A percentile compares a stretch with the other conserved stretches of the same genome.
Conservation (phyloP, 257 asterid species). For the Nicotiana knightiana region DNA sequence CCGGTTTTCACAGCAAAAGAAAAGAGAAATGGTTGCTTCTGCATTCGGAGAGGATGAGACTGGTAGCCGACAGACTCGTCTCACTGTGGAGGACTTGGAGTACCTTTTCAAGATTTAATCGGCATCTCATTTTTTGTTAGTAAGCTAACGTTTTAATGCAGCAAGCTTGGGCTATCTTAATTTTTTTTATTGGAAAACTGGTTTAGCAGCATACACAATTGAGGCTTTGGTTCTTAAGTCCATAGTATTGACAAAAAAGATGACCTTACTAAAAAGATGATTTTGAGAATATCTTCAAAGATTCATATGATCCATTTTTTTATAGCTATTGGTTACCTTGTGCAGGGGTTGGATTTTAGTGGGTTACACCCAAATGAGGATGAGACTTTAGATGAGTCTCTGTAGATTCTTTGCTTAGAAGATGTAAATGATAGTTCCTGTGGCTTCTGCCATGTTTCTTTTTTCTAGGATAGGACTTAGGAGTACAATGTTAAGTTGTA, state of each 20-base stretch:
- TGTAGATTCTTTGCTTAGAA: conserved; percentile 13
- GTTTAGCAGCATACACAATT: not conserved
- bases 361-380: conserved; percentile 3
- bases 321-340: conserved; percentile 8
- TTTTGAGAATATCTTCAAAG: not conserved
- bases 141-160: conserved; percentile 1
- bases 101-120: conserved; percentile 52
- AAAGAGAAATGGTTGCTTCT: conserved; percentile 89
- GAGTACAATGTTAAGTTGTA: not conserved
- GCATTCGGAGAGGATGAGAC: conserved; percentile 93
- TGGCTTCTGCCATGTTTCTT: not conserved
- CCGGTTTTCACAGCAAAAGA: conserved; percentile 55
- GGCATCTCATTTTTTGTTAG: not conserved
- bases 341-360: conserved; percentile 10
- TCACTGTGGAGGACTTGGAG: conserved; percentile 79
- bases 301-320: conserved; percentile 8
- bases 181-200: not conserved
- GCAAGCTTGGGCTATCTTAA: not conserved
- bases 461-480: not conserved
- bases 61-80: conserved; percentile 67
- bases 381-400: conserved; percentile 4
- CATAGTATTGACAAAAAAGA: conserved; percentile 5
- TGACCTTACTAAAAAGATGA: not conserved
- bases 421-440: conserved; percentile 13
- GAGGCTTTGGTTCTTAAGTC: not conserved